A percentile compares a stretch with the other conserved stretches of the same genome.
Conservation (phyloP, 768 basidiomycete genomes). For the Lactifluus echinatus region DNA sequence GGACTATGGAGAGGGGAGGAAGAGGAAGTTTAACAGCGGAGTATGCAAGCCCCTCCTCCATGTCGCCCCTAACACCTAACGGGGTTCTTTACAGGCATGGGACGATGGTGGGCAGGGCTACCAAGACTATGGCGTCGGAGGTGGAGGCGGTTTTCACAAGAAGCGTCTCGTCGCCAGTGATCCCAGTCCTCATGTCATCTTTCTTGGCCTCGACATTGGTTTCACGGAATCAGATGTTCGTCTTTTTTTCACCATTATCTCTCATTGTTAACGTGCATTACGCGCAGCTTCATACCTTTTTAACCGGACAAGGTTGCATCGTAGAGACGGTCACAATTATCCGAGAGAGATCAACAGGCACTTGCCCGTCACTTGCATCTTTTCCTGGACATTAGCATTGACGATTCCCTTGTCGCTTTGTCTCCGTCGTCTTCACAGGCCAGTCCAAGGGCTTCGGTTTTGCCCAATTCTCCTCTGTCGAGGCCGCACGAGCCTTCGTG, state of each 20-base stretch:
- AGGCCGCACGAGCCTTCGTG: slow-evolving; percentile 86
- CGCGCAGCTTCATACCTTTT: slow-evolving; percentile 68
- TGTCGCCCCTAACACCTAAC: not conserved
- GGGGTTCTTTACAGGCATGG: slow-evolving; percentile 32
- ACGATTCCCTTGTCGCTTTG: slow-evolving; percentile 36
- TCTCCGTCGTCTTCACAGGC: slow-evolving; percentile 40
- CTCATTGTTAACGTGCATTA: slow-evolving; percentile 23
- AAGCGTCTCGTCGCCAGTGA: slow-evolving; percentile 78
- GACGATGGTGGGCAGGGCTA: slow-evolving; percentile 36
- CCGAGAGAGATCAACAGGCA: slow-evolving; percentile 93
- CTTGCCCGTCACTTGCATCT: slow-evolving; percentile 74
- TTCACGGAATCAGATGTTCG: slow-evolving; percentile 90
- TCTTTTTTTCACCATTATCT: slow-evolving; percentile 30
- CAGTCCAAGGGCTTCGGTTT: slow-evolving; percentile 95
- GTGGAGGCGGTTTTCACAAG: slow-evolving; percentile 33
- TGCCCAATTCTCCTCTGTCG: slow-evolving; percentile 80
- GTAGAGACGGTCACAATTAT: slow-evolving; percentile 91
- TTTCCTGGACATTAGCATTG: slow-evolving; percentile 53
- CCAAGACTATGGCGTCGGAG: slow-evolving; percentile 23
- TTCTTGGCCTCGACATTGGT: slow-evolving; percentile 87
- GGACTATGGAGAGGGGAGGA: slow-evolving; percentile 64
- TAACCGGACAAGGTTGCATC: slow-evolving; percentile 60
- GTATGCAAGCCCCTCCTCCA: slow-evolving; percentile 34
- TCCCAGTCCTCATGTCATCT: slow-evolving; percentile 89
- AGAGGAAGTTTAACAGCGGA: slow-evolving; percentile 71